Evolutionary conservation across 495 filamentous ascomycete genomes (phyloP).

Genomic region (Penicillium bovifimosum): DNA sequence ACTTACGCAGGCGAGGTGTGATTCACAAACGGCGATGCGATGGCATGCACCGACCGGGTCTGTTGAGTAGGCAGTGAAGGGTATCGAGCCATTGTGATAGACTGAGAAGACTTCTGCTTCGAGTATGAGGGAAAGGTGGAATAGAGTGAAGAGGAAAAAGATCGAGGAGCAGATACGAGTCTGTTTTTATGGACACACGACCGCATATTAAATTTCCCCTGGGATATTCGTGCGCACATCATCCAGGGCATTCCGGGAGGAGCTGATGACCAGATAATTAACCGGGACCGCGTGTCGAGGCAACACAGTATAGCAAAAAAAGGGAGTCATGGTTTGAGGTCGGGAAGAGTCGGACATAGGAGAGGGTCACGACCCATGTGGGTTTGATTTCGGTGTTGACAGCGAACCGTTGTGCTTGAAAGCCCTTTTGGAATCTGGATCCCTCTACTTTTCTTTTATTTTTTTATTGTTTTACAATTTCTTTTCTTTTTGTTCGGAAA

Average conservation of each 20-base stretch:
- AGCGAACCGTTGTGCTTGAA: conserved; percentile 36
- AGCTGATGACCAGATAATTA: conserved; percentile 26
- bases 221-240: conserved; percentile 26
- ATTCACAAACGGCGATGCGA: conserved; percentile 28
- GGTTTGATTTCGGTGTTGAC: conserved; percentile 33
- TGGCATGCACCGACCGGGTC: conserved; percentile 38
- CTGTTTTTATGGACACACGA: conserved; percentile 37
- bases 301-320: conserved; percentile 25
- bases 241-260: conserved; percentile 37
- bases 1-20: conserved; percentile 37
- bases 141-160: conserved; percentile 21
- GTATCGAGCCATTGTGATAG: conserved; percentile 38
- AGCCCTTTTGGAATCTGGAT: conserved; percentile 22
- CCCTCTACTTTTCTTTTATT: conserved; percentile 33
- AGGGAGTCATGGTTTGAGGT: conserved; percentile 22
- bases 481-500: conserved; percentile 13
- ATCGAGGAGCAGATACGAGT: conserved; percentile 16
- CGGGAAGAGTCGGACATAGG: conserved; percentile 39
- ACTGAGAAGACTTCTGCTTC: conserved; percentile 19
- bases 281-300: conserved; percentile 26
- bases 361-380: conserved; percentile 29
- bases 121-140: conserved; percentile 16
- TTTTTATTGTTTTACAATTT: conserved; percentile 4
- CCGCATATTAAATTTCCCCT: conserved; percentile 32
- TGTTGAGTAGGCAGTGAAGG: conserved; percentile 32